phyloP scores from a whole-genome alignment of 2,329 filamentous ascomycete genomes.

The Cercospora zeina region DNA sequence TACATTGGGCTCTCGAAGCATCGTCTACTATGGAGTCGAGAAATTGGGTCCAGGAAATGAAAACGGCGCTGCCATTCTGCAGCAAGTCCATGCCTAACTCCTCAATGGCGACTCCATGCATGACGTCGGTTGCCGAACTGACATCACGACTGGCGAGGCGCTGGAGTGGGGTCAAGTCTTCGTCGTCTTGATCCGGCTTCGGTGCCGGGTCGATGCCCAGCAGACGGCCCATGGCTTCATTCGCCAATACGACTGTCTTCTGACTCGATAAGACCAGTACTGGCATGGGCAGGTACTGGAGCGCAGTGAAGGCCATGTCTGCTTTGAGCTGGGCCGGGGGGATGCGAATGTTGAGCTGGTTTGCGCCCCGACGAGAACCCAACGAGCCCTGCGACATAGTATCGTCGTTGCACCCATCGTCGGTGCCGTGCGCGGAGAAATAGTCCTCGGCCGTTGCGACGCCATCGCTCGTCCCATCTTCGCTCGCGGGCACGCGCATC shows the following conservation, averaged over 20 bases:
- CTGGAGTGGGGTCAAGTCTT: slow-evolving; percentile 25
- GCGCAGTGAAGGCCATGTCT: slow-evolving; percentile 61
- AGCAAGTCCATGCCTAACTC: slow-evolving; percentile 73
- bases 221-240: slow-evolving; percentile 72
- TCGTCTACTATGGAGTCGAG: slow-evolving; percentile 49
- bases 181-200: slow-evolving; percentile 22
- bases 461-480: slow-evolving; percentile 1
- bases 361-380: slow-evolving; percentile 29
- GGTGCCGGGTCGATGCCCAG: slow-evolving; percentile 58
- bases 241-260: slow-evolving; percentile 72
- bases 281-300: slow-evolving; percentile 74
- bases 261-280: slow-evolving; percentile 66
- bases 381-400: slow-evolving; percentile 25
- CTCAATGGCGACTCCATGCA: slow-evolving; percentile 66
- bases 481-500: slow-evolving; percentile 9
- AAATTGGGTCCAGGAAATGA: slow-evolving; percentile 55
- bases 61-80: slow-evolving; percentile 61
- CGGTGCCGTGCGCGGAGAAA: slow-evolving; percentile 35
- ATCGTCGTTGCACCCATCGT: slow-evolving; percentile 27
- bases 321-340: slow-evolving; percentile 37
- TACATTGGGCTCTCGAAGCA: slow-evolving; percentile 35
- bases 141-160: slow-evolving; percentile 29
- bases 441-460: slow-evolving; percentile 30
- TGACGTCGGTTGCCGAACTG: slow-evolving; percentile 56
- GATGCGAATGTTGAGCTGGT: slow-evolving; percentile 38